Percentiles rank a stretch among this genome's conserved stretches.
These are phyloP conservation scores for Hymenotorrendiella dingleyae DNA, from an alignment of 2,329 filamentous ascomycete genomes.

Conservation along the genomic window DNA sequence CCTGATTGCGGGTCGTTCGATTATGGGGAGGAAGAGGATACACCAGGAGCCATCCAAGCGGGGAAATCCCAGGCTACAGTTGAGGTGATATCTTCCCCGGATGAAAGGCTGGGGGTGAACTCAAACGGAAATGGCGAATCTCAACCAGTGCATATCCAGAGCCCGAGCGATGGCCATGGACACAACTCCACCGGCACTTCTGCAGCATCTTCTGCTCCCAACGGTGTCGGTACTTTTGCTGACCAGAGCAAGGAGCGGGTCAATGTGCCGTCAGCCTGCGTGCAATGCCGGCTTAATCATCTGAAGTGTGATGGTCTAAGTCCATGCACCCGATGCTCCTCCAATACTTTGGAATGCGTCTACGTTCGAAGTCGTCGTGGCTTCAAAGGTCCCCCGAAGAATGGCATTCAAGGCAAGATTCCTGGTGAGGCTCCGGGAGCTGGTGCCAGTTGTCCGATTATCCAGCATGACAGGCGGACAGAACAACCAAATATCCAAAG, in stretches of 20 bases:
- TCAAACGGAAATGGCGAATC: no score
- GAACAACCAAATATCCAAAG: neutral
- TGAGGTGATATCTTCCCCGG: no score
- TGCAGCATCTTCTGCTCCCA: neutral
- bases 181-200: neutral
- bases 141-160: no score
- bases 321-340: constrained; percentile 62
- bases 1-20: neutral
- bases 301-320: constrained; percentile 67
- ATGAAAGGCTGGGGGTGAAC: no score
- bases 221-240: no score
- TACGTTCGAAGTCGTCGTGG: constrained; percentile 70
- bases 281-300: constrained; percentile 42
- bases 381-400: constrained; percentile 60
- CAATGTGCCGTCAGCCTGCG: constrained; percentile 17
- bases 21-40: neutral
- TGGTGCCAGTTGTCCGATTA: constrained; percentile 15
- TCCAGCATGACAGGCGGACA: no score
- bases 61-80: no score
- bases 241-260: constrained; percentile 8
- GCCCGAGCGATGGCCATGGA: no score
- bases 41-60: neutral
- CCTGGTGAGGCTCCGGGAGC: constrained; percentile 21
- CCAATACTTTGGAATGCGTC: constrained; percentile 54
- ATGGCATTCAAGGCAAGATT: constrained; percentile 29